Conservation (phyloP, 805 yeast genomes). For the Yamadazyma nakazawae region DNA sequence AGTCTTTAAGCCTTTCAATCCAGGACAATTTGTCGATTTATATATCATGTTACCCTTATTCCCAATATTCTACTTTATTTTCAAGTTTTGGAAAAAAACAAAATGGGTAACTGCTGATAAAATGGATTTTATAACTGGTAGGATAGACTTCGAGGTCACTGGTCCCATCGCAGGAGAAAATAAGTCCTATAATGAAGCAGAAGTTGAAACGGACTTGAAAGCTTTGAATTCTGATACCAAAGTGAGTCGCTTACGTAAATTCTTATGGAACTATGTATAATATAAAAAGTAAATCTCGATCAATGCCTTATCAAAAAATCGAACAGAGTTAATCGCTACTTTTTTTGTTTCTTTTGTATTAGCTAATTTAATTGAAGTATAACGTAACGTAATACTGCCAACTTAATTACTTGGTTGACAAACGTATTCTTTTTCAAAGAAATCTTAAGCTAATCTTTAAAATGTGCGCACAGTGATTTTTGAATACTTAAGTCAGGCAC, state of each 20-base stretch:
- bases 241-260: neutral
- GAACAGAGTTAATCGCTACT: too few relatives aligned
- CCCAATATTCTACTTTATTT: slow-evolving; percentile 30
- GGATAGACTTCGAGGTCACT: slow-evolving; percentile 14
- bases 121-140: slow-evolving; percentile 46
- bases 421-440: too few relatives aligned
- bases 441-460: too few relatives aligned
- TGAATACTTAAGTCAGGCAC: too few relatives aligned
- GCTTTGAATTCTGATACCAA: neutral
- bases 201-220: neutral
- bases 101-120: slow-evolving; percentile 35
- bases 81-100: slow-evolving; percentile 33
- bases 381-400: too few relatives aligned
- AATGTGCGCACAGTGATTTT: too few relatives aligned
- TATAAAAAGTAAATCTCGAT: too few relatives aligned
- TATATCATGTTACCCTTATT: slow-evolving; percentile 19
- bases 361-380: too few relatives aligned
- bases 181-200: neutral
- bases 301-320: too few relatives aligned
- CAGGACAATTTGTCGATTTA: slow-evolving; percentile 19
- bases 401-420: too few relatives aligned
- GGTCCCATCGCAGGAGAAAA: neutral
- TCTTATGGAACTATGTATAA: slow-evolving; percentile 4
- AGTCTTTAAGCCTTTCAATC: slow-evolving; percentile 19
- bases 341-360: too few relatives aligned